These are phyloP conservation scores for Boletellus dicymbophilus DNA, from an alignment of 1,284 basidiomycete genomes.

Conservation along the genomic window DNA sequence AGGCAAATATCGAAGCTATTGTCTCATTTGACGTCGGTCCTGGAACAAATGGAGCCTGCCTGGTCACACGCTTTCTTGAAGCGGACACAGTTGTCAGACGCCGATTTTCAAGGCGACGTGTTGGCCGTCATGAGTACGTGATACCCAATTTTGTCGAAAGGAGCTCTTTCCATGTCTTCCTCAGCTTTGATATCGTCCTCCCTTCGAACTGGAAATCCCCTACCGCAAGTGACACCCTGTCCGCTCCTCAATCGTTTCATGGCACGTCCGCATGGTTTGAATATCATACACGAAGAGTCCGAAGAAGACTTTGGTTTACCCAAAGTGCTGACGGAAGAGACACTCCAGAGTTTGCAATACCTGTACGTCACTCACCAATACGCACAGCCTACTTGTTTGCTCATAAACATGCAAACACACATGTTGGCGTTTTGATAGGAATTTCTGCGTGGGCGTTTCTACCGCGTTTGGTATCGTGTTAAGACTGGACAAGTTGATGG, in stretches of 20 bases:
- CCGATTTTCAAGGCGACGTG: slow-evolving; percentile 83
- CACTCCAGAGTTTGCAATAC: slow-evolving; percentile 70
- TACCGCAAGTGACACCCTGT: slow-evolving; percentile 87
- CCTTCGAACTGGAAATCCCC: slow-evolving; percentile 71
- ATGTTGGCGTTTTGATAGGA: slow-evolving; percentile 38
- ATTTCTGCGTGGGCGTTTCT: slow-evolving; percentile 75
- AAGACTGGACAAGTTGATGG: slow-evolving; percentile 70
- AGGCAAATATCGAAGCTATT: slow-evolving; percentile 65
- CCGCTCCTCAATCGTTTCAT: slow-evolving; percentile 80
- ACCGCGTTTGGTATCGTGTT: slow-evolving; percentile 68
- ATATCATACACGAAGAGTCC: slow-evolving; percentile 62
- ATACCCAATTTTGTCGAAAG: not conserved
- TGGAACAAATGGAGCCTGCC: slow-evolving; percentile 64
- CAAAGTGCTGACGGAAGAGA: slow-evolving; percentile 61
- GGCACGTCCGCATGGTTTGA: slow-evolving; percentile 58
- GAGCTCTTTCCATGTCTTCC: not conserved
- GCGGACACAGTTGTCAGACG: slow-evolving; percentile 75
- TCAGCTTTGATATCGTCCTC: slow-evolving; percentile 70
- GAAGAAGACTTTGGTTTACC: slow-evolving; percentile 74
- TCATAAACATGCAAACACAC: not conserved
- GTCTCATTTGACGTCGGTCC: slow-evolving; percentile 63
- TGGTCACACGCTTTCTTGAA: slow-evolving; percentile 80
- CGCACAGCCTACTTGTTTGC: no score
- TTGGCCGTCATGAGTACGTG: slow-evolving; percentile 75
- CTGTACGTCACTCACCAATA: slow-evolving; percentile 46